Evolutionary conservation across 768 basidiomycete species (phyloP).

Genomic region (Postia placenta): DNA sequence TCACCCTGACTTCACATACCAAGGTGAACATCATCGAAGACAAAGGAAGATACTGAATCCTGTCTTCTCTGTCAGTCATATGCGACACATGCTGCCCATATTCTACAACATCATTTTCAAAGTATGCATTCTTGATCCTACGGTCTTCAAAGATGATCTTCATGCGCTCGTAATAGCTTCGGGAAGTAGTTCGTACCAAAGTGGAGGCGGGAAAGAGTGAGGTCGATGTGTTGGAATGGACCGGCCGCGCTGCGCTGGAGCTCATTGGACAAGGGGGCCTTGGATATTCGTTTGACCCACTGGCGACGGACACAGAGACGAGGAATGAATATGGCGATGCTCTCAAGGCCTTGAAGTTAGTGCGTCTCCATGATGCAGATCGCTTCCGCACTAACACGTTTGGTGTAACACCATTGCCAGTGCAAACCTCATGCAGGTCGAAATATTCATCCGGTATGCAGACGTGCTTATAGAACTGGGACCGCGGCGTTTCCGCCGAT

Average conservation of each 20-base stretch:
- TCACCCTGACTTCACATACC: too few relatives aligned
- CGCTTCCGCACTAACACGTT: neutral
- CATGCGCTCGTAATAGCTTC: conserved; percentile 4
- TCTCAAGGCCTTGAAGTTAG: conserved; percentile 18
- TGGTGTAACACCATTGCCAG: neutral
- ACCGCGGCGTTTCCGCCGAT: conserved; percentile 34
- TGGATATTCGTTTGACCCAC: conserved; percentile 20
- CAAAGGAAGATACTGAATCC: conserved; percentile 18
- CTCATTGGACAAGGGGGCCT: conserved; percentile 20
- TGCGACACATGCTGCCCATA: conserved; percentile 14
- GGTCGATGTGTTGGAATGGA: conserved; percentile 13
- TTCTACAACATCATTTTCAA: conserved; percentile 8
- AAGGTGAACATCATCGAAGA: conserved; percentile 12
- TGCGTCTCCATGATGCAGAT: neutral
- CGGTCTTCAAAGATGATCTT: too few relatives aligned
- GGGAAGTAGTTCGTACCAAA: conserved; percentile 3
- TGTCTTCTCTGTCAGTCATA: conserved; percentile 11
- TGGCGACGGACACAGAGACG: conserved; percentile 9
- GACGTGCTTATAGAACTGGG: conserved; percentile 38
- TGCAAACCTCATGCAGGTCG: conserved; percentile 18
- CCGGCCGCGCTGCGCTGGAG: conserved; percentile 18
- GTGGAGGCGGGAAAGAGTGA: neutral
- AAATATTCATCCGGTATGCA: conserved; percentile 40
- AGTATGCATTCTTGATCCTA: too few relatives aligned
- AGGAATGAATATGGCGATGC: conserved; percentile 16